Conservation (phyloP, 768 basidiomycete genomes). For the Roridomyces roridus region DNA sequence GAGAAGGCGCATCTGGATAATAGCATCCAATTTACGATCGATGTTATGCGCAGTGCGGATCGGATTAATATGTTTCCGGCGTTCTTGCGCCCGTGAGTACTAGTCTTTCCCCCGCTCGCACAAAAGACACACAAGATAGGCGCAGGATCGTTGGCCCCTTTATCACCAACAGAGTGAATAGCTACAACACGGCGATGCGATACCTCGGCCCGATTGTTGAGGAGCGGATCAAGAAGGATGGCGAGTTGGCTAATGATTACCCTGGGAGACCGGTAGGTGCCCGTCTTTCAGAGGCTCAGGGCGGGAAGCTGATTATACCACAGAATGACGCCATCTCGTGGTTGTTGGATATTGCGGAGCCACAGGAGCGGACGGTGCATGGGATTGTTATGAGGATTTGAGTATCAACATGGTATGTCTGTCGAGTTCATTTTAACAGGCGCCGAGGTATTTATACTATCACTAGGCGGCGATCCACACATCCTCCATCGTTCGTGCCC, state of each 20-base stretch:
- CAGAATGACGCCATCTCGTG: slow-evolving; percentile 41
- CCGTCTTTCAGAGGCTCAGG: not conserved
- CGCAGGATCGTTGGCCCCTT: slow-evolving; percentile 9
- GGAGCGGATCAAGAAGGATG: slow-evolving; percentile 14
- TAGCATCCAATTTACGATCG: slow-evolving; percentile 15
- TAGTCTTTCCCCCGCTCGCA: not conserved
- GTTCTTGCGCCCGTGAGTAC: slow-evolving; percentile 15
- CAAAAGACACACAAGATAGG: not conserved
- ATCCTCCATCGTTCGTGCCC: slow-evolving; percentile 39
- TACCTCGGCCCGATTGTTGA: slow-evolving; percentile 1
- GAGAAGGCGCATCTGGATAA: slow-evolving; percentile 20
- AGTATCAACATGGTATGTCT: slow-evolving; percentile 41
- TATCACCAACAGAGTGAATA: slow-evolving; percentile 1
- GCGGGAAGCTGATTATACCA: too few species aligned
- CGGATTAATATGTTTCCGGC: slow-evolving; percentile 7
- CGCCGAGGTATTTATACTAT: too few species aligned
- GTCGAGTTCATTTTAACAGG: too few species aligned
- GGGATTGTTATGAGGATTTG: slow-evolving; percentile 31
- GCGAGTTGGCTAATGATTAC: slow-evolving; percentile 15
- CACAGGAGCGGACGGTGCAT: slow-evolving; percentile 20
- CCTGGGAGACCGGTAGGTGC: slow-evolving; percentile 10
- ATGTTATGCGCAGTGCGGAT: slow-evolving; percentile 2
- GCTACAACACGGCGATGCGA: not conserved
- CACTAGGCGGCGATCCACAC: slow-evolving; percentile 37
- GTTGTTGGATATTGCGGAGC: slow-evolving; percentile 34